phyloP scores from a whole-genome alignment of 306 rosid species.

The Quercus agrifolia region DNA sequence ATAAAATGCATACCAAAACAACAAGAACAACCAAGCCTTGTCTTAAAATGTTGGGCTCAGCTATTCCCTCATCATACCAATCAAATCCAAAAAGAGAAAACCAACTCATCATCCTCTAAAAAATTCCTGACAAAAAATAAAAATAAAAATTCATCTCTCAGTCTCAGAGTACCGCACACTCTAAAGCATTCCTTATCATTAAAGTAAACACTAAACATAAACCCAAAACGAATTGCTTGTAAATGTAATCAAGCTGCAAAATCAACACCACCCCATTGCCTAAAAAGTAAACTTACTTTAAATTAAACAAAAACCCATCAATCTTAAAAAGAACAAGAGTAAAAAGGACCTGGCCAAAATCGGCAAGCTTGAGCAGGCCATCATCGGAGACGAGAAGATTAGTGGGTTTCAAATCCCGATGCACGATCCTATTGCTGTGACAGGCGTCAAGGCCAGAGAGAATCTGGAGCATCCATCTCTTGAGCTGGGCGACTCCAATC shows the following conservation, averaged over 20 bases:
- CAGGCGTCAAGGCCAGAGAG: slow-evolving; percentile 72
- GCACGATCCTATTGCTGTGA: slow-evolving; percentile 65
- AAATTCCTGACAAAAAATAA: too few relatives aligned
- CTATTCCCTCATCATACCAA: too few relatives aligned
- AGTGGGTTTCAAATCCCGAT: slow-evolving; percentile 80
- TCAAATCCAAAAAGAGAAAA: too few relatives aligned
- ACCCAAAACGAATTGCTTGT: neutral
- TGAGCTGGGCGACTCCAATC: slow-evolving; percentile 51
- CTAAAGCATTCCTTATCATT: neutral
- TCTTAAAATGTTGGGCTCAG: too few relatives aligned
- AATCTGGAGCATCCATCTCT: slow-evolving; percentile 81
- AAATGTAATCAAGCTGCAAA: neutral
- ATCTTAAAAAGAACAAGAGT: neutral
- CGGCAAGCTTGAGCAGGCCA: slow-evolving; percentile 82
- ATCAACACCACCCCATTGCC: neutral
- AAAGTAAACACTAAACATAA: neutral
- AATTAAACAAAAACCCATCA: neutral
- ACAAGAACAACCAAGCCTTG: too few relatives aligned
- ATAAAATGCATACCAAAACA: neutral
- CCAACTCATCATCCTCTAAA: too few relatives aligned
- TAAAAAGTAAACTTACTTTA: too few relatives aligned
- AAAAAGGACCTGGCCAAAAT: slow-evolving; percentile 81
- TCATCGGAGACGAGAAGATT: slow-evolving; percentile 72
- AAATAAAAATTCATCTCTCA: neutral
- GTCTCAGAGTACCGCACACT: neutral